Evolutionary conservation across 768 basidiomycete genomes (phyloP), one percentile per base, ranked within the genome.

Genomic region (Coprinellus aureogranulatus): DNA sequence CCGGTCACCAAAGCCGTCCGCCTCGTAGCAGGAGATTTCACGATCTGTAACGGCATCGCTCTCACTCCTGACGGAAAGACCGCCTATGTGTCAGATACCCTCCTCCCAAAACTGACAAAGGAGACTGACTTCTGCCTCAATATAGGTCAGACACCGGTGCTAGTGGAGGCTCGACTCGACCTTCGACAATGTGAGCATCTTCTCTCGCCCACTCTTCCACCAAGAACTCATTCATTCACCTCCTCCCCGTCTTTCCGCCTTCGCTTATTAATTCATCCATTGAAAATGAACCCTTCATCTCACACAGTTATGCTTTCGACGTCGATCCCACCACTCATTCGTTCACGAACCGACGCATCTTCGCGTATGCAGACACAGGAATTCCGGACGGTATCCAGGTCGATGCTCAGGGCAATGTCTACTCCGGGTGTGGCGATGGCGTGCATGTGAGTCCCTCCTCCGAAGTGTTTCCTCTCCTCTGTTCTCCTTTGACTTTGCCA

Each of bases 1-100:
- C 83, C 87, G 9, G 74, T 75, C 2, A 87, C 85, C 1, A 79
- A 87, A 3, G 70, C 80, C 28, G 81, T 92, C 5, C 81, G 82
- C 2, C 86, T 87, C 8, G 87, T 91, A 2, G 90, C 92, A 2
- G 87, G 89, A 60, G 87, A 84, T n/a, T 88, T 92, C 64, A 78
- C 81, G 57, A 81, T 81, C 61, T 81, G 80, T 44, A 93, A 92
- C 64, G 92, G 90, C 1, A 81, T 92, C 52, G 87, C 88, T 0
- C 86, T 92, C 67, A 81, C 80, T n/a, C 70, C 75, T 1, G 83
- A 87, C 60, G 88, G 89, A 9, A 80, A 70, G 49, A 81, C 74
- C 8, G 89, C 83, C 2, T 92, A 87, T 65, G 75, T 92, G 88
- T 77, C n/a, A 62, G 22, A 72, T 67, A 1, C 16, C 47, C 44